Evolutionary conservation across 2,329 filamentous ascomycete species (phyloP), one percentile per base, ranked within the genome.

Genomic region (Pseudocercospora fijiensis): DNA sequence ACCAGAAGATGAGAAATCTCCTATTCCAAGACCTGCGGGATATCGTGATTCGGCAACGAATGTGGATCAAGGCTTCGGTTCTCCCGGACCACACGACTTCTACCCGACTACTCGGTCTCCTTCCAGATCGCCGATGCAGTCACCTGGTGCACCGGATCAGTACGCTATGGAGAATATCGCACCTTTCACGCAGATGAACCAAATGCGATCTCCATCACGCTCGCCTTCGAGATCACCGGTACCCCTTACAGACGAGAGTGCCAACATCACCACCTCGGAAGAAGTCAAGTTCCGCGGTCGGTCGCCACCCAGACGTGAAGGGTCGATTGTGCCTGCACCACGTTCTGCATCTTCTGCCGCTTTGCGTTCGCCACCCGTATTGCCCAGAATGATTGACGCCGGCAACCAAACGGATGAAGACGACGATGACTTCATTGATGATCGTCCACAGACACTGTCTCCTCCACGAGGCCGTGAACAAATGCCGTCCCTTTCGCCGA

Each of bases 281-380:
- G 62, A 64, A 45, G 62, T 64, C 30, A 61, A 57, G 24, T 64
- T 64, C 62, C 62, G 62, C 41, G 62, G 62, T 41, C 62, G 62
- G 4, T 64, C 62, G 9, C 62, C 62, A 27, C 62, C 62, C 9
- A 55, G 62, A 47, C 53, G 53, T 20, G 47, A 41, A 16, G 57
- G 55, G 9, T 33, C n/a, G 13, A 61, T 55, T 27, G 57, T 24
- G 7, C 43, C 60, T 27, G 62, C 43, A 16, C 62, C 62, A 33
- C 62, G 62, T 22, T 64, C 62, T 11, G 58, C 56, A n/a, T 64
- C 62, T 10, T 64, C 62, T 4, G 62, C 43, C 13, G 62, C 58
- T 26, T 41, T 64, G 20, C 52, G 57, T 30, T 58, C 53, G 16
- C 58, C 62, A 18, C 45, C 45, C 26, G 37, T 64, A 2, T 53